Evolutionary conservation across 2,329 filamentous ascomycete species (phyloP).

Genomic region (Curvularia hawaiiensis): DNA sequence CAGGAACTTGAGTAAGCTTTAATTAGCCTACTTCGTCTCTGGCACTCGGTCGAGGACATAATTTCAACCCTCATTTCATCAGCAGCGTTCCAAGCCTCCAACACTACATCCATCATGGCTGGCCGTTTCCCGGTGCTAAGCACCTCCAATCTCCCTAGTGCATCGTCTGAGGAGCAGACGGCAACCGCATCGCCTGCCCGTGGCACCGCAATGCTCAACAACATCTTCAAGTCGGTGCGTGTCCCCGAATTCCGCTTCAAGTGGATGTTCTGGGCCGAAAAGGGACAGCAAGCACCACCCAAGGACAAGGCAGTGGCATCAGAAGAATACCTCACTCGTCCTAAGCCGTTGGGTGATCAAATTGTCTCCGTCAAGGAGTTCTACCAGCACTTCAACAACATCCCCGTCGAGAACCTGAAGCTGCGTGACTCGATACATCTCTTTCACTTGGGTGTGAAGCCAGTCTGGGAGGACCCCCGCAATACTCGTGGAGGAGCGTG

Average conservation of each 20-base stretch:
- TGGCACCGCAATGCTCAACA: slow-evolving; percentile 72
- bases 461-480: slow-evolving; percentile 83
- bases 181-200: slow-evolving; percentile 73
- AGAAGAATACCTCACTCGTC: slow-evolving; percentile 52
- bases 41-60: neutral
- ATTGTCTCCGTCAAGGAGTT: slow-evolving; percentile 56
- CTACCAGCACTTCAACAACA: slow-evolving; percentile 67
- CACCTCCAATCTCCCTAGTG: slow-evolving; percentile 59
- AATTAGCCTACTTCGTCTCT: neutral
- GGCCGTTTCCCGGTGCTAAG: slow-evolving; percentile 42
- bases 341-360: slow-evolving; percentile 50
- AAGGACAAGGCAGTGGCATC: slow-evolving; percentile 22
- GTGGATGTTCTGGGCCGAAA: slow-evolving; percentile 60
- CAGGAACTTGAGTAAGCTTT: neutral
- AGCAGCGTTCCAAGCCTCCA: neutral
- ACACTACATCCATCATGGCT: slow-evolving; percentile 28
- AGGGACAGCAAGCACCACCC: slow-evolving; percentile 37
- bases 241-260: slow-evolving; percentile 57
- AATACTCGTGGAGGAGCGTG: slow-evolving; percentile 86
- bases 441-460: slow-evolving; percentile 81
- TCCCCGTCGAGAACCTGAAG: slow-evolving; percentile 73
- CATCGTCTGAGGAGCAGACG: slow-evolving; percentile 64
- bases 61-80: neutral
- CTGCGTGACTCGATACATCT: slow-evolving; percentile 73
- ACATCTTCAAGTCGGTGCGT: slow-evolving; percentile 52